Conservation (phyloP, 2,329 filamentous ascomycete species). For the Thelonectria discophora region DNA sequence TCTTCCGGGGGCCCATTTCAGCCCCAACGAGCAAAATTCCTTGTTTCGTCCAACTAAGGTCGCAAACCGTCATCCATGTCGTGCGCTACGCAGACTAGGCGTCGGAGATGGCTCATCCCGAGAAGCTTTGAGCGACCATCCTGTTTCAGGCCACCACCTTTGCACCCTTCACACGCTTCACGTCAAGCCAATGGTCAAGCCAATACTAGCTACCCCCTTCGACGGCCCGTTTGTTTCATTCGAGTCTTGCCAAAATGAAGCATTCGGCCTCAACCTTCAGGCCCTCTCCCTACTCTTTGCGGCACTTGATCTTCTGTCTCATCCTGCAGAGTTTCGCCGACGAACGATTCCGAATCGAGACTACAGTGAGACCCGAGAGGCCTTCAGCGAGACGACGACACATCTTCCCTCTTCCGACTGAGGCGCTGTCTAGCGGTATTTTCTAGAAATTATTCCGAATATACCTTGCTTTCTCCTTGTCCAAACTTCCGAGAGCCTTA, state of each 20-base stretch:
- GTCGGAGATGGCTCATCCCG: conserved; percentile 47
- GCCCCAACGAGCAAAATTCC: not conserved
- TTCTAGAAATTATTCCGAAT: conserved; percentile 4
- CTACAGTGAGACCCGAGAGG: not conserved
- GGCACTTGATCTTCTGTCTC: conserved; percentile 11
- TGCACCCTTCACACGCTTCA: conserved; percentile 27
- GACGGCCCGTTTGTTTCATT: conserved; percentile 25
- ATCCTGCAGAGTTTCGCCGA: conserved; percentile 15
- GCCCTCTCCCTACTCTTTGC: not conserved
- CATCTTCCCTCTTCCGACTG: not conserved
- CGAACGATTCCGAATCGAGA: not conserved
- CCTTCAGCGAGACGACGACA: conserved; percentile 1
- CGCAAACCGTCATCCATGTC: conserved; percentile 4
- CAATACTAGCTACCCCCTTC: conserved; percentile 6
- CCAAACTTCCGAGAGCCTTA: not conserved
- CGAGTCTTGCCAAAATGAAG: not conserved
- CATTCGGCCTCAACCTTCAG: not conserved
- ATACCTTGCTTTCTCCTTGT: not conserved
- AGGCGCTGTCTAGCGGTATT: not conserved
- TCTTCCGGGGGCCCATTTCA: conserved; percentile 5
- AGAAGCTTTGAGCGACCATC: conserved; percentile 36
- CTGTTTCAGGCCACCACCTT: conserved; percentile 41
- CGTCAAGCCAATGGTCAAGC: conserved; percentile 22
- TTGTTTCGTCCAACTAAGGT: conserved; percentile 1
- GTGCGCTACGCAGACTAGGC: conserved; percentile 37